A percentile compares a stretch with the other conserved stretches of the same genome.
Conservation (phyloP, 306 rosid genomes). For the Cucurbita ficifolia region DNA sequence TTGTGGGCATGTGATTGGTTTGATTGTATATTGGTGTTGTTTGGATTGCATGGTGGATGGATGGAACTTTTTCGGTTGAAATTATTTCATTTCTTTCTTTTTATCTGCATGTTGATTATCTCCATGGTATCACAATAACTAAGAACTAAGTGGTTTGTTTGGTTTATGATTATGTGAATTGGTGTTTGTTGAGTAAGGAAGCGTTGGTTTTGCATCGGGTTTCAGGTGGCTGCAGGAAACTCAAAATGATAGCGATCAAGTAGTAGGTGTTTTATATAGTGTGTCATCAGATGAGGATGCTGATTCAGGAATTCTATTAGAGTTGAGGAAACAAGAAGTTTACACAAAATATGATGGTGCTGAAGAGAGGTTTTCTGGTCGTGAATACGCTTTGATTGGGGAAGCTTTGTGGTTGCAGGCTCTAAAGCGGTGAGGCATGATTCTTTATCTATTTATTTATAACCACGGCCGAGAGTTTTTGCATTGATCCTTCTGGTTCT, state of each 20-base stretch:
- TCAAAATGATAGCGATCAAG: slow-evolving; percentile 20
- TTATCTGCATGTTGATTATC: not conserved
- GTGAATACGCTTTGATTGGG: slow-evolving; percentile 55
- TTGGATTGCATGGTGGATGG: not conserved
- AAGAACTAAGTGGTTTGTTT: not conserved
- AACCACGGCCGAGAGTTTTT: no score
- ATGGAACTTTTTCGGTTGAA: not conserved
- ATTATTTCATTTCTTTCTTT: not conserved
- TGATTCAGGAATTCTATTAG: slow-evolving; percentile 30
- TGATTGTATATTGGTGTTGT: not conserved
- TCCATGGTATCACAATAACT: not conserved
- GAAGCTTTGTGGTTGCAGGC: slow-evolving; percentile 62
- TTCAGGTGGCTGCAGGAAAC: slow-evolving; percentile 76
- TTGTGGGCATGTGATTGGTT: not conserved
- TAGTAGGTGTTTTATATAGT: slow-evolving; percentile 40
- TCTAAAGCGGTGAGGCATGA: slow-evolving; percentile 37
- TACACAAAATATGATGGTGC: slow-evolving; percentile 9
- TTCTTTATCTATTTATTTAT: not conserved
- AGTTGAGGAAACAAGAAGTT: slow-evolving; percentile 34
- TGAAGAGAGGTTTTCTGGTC: slow-evolving; percentile 38
- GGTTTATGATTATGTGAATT: not conserved
- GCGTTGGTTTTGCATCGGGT: not conserved
- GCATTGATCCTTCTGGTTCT: not conserved
- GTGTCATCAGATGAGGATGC: slow-evolving; percentile 19
- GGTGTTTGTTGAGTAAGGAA: not conserved